A percentile compares a stretch with the other conserved stretches of the same genome.
These are phyloP conservation scores for Chloranthus sessilifolius DNA, from an alignment of 164 flowering plant species.

Conservation along the genomic window DNA sequence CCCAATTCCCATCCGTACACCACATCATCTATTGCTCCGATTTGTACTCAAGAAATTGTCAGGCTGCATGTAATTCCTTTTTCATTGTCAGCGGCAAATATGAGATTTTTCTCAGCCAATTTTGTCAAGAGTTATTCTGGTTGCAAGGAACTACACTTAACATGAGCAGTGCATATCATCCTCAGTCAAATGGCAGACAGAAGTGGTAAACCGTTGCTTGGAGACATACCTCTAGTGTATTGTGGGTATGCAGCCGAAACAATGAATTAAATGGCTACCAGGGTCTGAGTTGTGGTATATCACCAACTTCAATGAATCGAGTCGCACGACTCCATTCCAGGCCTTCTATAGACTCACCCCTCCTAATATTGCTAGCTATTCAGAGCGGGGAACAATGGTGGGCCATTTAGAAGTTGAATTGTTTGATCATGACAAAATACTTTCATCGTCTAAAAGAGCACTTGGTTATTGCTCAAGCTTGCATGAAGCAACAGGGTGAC, in stretches of 20 bases:
- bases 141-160: neutral
- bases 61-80: neutral
- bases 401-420: neutral
- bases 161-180: conserved; percentile 7
- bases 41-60: neutral
- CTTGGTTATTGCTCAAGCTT: neutral
- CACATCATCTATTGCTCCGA: neutral
- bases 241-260: neutral
- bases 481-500: conserved; percentile 6
- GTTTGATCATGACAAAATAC: neutral
- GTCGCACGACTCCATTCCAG: conserved; percentile 2
- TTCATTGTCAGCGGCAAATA: neutral
- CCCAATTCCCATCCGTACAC: conserved; percentile 4
- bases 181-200: conserved; percentile 6
- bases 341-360: conserved; percentile 3
- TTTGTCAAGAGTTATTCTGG: neutral
- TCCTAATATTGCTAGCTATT: neutral
- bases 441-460: neutral
- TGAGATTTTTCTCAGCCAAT: neutral
- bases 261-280: neutral
- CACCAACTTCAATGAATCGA: neutral
- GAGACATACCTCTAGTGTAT: neutral
- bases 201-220: neutral
- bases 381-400: neutral
- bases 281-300: conserved; percentile 2